Conservation (phyloP, 139 green algal species). For the Tetraselmis striata region DNA sequence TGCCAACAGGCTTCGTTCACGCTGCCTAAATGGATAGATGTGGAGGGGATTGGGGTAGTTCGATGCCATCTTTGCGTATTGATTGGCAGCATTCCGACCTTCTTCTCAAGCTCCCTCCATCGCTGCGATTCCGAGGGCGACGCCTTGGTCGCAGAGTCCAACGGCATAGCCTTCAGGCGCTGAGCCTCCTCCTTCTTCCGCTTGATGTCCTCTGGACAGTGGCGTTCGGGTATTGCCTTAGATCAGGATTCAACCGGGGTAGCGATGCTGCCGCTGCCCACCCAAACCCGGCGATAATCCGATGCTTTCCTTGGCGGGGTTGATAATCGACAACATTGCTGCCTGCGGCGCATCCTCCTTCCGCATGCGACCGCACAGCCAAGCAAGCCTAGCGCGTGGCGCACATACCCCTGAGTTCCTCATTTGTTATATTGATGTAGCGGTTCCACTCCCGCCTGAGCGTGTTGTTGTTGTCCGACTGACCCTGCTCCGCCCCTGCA, state of each 20-base stretch:
- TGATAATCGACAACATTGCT: too few relatives aligned
- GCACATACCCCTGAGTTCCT: not conserved
- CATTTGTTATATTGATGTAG: not conserved
- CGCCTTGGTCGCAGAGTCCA: not conserved
- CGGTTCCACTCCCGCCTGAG: not conserved
- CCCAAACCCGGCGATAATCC: too few relatives aligned
- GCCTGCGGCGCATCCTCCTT: too few relatives aligned
- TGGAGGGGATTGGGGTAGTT: too few relatives aligned
- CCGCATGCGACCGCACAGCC: too few relatives aligned
- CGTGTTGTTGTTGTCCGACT: not conserved
- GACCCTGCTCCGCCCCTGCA: not conserved
- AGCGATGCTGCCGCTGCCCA: too few relatives aligned
- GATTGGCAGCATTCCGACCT: not conserved
- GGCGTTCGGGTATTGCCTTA: too few relatives aligned
- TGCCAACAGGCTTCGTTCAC: too few relatives aligned
- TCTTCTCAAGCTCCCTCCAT: not conserved
- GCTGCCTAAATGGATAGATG: too few relatives aligned
- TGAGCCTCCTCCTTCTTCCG: not conserved
- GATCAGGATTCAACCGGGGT: too few relatives aligned
- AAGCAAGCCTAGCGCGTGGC: not conserved
- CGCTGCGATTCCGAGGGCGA: not conserved
- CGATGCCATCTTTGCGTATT: too few relatives aligned
- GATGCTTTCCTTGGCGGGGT: too few relatives aligned
- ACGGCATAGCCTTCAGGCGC: not conserved
- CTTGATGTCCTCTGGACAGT: not conserved